Base-by-base conservation (phyloP, 2,329 filamentous ascomycete species). In the Plenodomus biglobosus region DNA sequence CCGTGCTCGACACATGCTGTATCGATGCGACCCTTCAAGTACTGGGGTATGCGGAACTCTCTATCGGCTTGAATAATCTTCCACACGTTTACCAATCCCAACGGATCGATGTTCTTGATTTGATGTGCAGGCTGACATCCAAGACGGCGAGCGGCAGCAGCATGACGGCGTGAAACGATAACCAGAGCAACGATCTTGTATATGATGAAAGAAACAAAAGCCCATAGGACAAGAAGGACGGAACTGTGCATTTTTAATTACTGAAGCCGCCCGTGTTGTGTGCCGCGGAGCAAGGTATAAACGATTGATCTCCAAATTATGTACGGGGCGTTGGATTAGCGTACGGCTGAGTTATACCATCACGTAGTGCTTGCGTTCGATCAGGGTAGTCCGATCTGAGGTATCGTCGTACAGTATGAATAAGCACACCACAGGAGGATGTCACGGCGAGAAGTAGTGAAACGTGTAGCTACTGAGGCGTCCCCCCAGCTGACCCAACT, bases 31-130 rank as follows among this genome's bases (percentile, higher is more conserved):
- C 55, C 45, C 7, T 58, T 48, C 2, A 65, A 35, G 38, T 57
- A 69, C 3, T 61, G 77, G 4, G 75, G 63, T 0, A 64, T 22
- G 11, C 62, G 44, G 36, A 64, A 64, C 18, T 59, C 48, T 15
- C 70, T 74, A 32, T 75, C 50, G 1, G 75, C 71, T 8, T 66
- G 66, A 6, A 76, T 38, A 22, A 75, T 71, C 17, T 64, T 52
- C 24, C 61, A 42, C 48, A 81, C 70, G 40, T 75, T 63, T 54
- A 79, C 76, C n/a, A 78, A 56, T 3, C 82, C 82, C 1, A 83
- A 64, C 39, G 83, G 57, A 2, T 73, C 73, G 55, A 79, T 73
- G 0, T 75, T 74, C 51, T 74, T 78, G 18, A 52, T 44, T 7
- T 61, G 52, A 15, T 69, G 56, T 2, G 73, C 66, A 2, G 71